Base-by-base conservation (phyloP, 2,329 filamentous ascomycete genomes). In the Ilyonectria destructans region DNA sequence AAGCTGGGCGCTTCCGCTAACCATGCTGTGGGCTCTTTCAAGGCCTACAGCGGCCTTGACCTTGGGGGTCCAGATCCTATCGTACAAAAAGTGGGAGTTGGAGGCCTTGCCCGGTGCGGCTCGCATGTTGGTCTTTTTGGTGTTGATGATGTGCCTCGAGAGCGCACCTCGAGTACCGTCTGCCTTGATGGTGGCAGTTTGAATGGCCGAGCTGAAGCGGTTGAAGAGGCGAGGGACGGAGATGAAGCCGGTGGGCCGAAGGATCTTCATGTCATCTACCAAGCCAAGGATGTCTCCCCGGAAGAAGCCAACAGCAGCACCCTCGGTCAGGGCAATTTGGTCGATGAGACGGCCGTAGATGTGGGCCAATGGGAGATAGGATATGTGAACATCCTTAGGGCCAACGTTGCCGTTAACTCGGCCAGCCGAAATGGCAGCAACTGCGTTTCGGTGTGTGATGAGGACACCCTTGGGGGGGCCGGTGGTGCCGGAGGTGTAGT, bases 211-310 rank as follows among this genome's bases (percentile, higher is more conserved):
- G 73, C 93, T 94, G 81, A 98, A 97, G 58, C 94, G 91, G 82
- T 97, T 98, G 86, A 91, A 98, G 12, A 99, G 87, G 70, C 96
- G 91, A 0, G 96, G 96, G 2, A 99, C 96, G 17, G 94, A 97
- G 75, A 92, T 90, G 80, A 99, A 94, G 12, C 88, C 88, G 13
- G 92, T 96, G 0, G 96, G 96, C 67, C 91, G 90, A 64, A 99
- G 86, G 45, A 94, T 80, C 85, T 98, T 97, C 83, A 99, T 82
- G 78, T 99, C 96, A 66, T 99, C 96, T 1, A 97, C 91, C 19
- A 99, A 85, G 71, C 93, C 93, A 13, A 93, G 79, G 69, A 98
- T 92, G 78, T 98, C 94, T 62, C 96, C 96, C 75, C 96, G 94
- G 88, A 98, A 99, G 82, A 96, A 99, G 13, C 96, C 96, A 74